phyloP scores from a whole-genome alignment of 2,329 filamentous ascomycete species.

The Torrubiella hemipterigena region DNA sequence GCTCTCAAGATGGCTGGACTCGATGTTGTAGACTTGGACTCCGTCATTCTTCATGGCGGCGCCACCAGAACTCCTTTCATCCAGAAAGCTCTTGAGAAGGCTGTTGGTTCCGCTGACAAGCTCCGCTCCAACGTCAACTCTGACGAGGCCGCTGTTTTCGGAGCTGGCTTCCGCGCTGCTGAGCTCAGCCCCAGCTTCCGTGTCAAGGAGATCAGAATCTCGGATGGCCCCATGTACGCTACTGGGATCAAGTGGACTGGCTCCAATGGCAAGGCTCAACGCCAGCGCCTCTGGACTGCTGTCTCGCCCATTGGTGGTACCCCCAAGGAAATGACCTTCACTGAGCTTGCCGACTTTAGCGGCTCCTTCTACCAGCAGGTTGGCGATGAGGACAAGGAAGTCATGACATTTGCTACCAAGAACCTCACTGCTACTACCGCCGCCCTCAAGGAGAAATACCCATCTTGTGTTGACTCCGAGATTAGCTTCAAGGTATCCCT shows the following conservation, averaged over 20 bases:
- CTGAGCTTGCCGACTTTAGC: slow-evolving; percentile 70
- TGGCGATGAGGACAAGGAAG: slow-evolving; percentile 43
- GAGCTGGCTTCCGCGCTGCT: slow-evolving; percentile 87
- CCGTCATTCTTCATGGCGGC: slow-evolving; percentile 87
- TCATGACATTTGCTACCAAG: slow-evolving; percentile 58
- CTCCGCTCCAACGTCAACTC: slow-evolving; percentile 91
- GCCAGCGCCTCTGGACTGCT: slow-evolving; percentile 74
- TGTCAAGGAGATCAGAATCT: slow-evolving; percentile 87
- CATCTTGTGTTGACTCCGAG: slow-evolving; percentile 60
- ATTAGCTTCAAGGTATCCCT: slow-evolving; percentile 72
- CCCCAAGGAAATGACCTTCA: slow-evolving; percentile 74
- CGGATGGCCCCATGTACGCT: slow-evolving; percentile 64
- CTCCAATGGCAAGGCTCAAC: slow-evolving; percentile 56
- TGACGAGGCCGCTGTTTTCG: slow-evolving; percentile 92
- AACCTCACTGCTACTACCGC: slow-evolving; percentile 81
- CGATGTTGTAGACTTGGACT: slow-evolving; percentile 65
- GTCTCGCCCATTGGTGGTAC: slow-evolving; percentile 62
- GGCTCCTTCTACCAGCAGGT: slow-evolving; percentile 71
- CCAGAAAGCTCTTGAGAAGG: slow-evolving; percentile 72
- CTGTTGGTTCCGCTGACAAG: slow-evolving; percentile 62
- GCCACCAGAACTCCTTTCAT: slow-evolving; percentile 87
- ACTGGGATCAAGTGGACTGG: slow-evolving; percentile 64
- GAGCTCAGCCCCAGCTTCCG: slow-evolving; percentile 89
- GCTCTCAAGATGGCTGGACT: slow-evolving; percentile 66
- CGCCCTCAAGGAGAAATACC: slow-evolving; percentile 62